Evolutionary conservation across 768 basidiomycete genomes (phyloP), one percentile per base, ranked within the genome.

Genomic region (Termitomyces sp.): DNA sequence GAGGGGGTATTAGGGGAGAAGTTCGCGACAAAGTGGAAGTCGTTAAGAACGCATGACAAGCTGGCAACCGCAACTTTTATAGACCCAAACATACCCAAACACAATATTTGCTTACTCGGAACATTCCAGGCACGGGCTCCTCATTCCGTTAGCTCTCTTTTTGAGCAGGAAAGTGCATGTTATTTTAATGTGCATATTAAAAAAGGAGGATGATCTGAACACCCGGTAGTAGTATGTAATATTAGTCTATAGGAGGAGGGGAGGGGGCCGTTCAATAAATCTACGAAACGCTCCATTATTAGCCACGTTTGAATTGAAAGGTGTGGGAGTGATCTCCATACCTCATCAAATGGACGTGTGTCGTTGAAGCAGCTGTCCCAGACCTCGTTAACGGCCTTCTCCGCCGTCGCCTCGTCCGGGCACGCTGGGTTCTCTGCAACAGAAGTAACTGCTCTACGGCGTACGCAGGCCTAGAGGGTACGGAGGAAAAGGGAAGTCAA

Each of bases 331-430:
- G 15, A 32, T 59, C 20, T 34, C 4, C 71, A 58, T 67, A 93
- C 94, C 88, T 98, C 96, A 72, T 99, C 97, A 72, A 98, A 99
- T 9, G 97, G 96, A 64, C 96, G 77, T 6, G 96, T 98, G 71
- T 98, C 97, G 42, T 83, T 88, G 74, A 92, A 95, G 73, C 96
- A 99, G 66, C 92, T 94, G 69, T 94, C 94, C 91, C 92, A 99
- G 38, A 96, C 96, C 72, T 97, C 92, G 66, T 98, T 97, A 50
- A 98, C 96, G 1, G 87, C 94, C 60, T 83, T 83, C 72, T 95
- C 94, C 12, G 96, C 96, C 31, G 89, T 78, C 5, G 81, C 91
- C 43, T 79, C 73, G 68, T 89, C 84, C 1, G 87, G 87, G 70
- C 96, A 98, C 25, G 82, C 79, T 12, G 93, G 88, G 72, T 98